Percentiles rank a stretch among this genome's conserved stretches.
These are phyloP conservation scores for Diplodia intermedia DNA, from an alignment of 2,329 filamentous ascomycete species.

Conservation along the genomic window DNA sequence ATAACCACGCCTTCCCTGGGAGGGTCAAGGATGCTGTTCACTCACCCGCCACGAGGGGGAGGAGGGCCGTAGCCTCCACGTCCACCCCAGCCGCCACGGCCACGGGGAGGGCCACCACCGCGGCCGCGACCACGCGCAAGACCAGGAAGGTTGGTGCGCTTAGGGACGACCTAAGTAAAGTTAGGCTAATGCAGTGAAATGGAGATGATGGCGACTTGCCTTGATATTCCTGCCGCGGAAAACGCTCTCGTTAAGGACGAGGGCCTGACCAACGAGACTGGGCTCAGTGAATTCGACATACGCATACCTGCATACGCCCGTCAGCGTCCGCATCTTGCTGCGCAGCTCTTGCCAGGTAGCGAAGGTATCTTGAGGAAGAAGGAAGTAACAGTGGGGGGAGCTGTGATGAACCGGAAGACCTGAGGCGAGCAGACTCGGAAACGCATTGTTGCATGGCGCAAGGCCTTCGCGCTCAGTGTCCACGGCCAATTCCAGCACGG, in stretches of 20 bases:
- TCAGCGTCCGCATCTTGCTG: slow-evolving; percentile 61
- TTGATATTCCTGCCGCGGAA: slow-evolving; percentile 96
- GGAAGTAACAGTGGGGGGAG: slow-evolving; percentile 10
- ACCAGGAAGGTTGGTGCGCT: slow-evolving; percentile 94
- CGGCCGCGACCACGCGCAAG: slow-evolving; percentile 81
- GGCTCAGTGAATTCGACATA: slow-evolving; percentile 99
- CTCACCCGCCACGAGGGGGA: slow-evolving; percentile 51
- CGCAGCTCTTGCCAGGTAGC: slow-evolving; percentile 65
- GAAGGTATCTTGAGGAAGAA: slow-evolving; percentile 44
- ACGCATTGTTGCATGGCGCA: not conserved
- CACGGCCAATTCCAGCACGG: slow-evolving; percentile 3
- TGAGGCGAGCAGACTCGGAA: not conserved
- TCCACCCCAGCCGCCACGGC: slow-evolving; percentile 58
- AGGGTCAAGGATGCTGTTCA: slow-evolving; percentile 33
- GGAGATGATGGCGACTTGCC: slow-evolving; percentile 59
- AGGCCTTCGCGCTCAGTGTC: not conserved
- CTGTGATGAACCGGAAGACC: not conserved
- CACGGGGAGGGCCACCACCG: slow-evolving; percentile 53
- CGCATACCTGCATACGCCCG: slow-evolving; percentile 76
- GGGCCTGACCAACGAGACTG: slow-evolving; percentile 82
- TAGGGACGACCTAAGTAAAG: slow-evolving; percentile 72
- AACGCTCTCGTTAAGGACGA: slow-evolving; percentile 94
- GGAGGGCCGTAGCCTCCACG: slow-evolving; percentile 58
- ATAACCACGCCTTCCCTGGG: slow-evolving; percentile 29
- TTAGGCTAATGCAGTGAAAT: not conserved